Evolutionary conservation across 768 basidiomycete species (phyloP), one percentile per base, ranked within the genome.

Genomic region (Leucosporidium creatinivorum): DNA sequence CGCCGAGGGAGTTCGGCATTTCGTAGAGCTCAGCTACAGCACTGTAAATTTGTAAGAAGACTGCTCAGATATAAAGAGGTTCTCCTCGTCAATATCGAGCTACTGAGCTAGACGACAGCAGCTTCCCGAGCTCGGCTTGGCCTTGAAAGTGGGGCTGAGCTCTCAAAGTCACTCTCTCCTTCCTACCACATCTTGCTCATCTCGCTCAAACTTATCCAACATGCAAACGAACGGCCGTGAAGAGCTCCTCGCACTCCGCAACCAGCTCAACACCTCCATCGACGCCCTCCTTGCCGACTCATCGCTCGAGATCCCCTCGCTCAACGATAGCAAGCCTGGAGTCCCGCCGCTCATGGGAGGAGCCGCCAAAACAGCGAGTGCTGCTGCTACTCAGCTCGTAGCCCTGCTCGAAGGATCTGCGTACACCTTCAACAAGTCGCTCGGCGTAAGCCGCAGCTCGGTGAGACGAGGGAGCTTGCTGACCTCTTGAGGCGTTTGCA

Each of bases 401-500:
- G 54, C 54, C 13, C 9, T 28, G n/a, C 54, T 55, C 13, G 54
- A 28, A 17, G 54, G 54, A 10, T 26, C 54, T 8, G 10, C 17
- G 7, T 28, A 28, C 54, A 28, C 26, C 10, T 6, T 55, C 4
- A 9, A 7, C 25, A 18, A 28, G 12, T 25, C 30, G 26, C 30
- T 55, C 54, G 30, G 18, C 25, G 25, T 55, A 26, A 55, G 54
- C 13, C 9, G 49, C 6, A 50, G 49, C 5, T 6, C n/a, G 49
- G 49, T 4, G 7, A 17, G 25, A 19, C 25, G 26, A 26, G 19
- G 12, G 7, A 4, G 54, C 8, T 55, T 1, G 26, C 7, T 7
- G 13, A 6, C 3, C 57, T 82, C 12, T 12, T 5, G n/a, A n/a
- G n/a, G n/a, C n/a, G 33, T 36, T 36, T 36, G 33, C 64, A 78